Percentiles rank a stretch among this genome's conserved stretches.
Evolutionary conservation across 768 basidiomycete species (phyloP).

Genomic region (Boletus edulis): DNA sequence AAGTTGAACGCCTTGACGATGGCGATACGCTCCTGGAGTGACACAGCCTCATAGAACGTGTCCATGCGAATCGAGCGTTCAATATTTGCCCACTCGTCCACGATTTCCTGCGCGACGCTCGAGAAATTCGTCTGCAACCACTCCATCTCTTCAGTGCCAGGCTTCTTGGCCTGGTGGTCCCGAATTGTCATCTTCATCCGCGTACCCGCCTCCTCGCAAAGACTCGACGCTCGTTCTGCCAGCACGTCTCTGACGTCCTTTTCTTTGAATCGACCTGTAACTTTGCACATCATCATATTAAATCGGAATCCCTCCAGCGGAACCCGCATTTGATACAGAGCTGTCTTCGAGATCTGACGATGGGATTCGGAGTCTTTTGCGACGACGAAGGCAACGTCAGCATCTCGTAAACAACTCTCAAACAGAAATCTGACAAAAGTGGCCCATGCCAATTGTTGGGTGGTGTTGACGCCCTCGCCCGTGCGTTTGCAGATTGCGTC

Average conservation of each 20-base stretch:
- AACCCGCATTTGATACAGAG: slow-evolving; percentile 43
- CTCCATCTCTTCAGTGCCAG: slow-evolving; percentile 13
- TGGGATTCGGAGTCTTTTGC: slow-evolving; percentile 49
- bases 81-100: slow-evolving; percentile 47
- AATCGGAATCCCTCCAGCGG: slow-evolving; percentile 51
- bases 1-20: no score
- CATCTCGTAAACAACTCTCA: slow-evolving; percentile 45
- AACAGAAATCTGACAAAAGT: slow-evolving; percentile 46
- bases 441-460: slow-evolving; percentile 44
- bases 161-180: slow-evolving; percentile 25
- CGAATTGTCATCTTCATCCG: slow-evolving; percentile 2
- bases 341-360: slow-evolving; percentile 49
- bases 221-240: slow-evolving; percentile 18
- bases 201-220: neutral
- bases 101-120: slow-evolving; percentile 34
- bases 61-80: slow-evolving; percentile 37
- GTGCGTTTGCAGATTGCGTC: slow-evolving; percentile 28
- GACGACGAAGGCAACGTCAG: slow-evolving; percentile 42
- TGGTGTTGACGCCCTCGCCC: slow-evolving; percentile 11
- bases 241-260: slow-evolving; percentile 18
- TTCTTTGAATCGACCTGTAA: slow-evolving; percentile 16
- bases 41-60: slow-evolving; percentile 51
- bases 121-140: slow-evolving; percentile 49
- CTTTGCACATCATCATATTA: slow-evolving; percentile 36
- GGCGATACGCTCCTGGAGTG: slow-evolving; percentile 48